Percentiles rank a stretch among this genome's conserved stretches.
phyloP scores from a whole-genome alignment of 1,284 basidiomycete species.

The Tetrapyrgos nigripes region DNA sequence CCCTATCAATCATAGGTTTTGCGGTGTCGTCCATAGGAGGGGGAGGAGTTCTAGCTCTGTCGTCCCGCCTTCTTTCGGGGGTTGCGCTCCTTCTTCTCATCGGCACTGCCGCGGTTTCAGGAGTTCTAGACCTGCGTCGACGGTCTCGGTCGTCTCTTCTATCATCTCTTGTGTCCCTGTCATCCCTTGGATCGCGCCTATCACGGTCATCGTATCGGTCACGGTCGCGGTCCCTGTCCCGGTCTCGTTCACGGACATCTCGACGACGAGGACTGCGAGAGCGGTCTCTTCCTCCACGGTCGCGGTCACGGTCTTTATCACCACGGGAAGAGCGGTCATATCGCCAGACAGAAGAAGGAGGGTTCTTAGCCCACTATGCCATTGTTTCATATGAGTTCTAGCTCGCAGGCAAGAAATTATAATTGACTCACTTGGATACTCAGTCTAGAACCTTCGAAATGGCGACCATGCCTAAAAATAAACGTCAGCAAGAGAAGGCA shows the following conservation, averaged over 20 bases:
- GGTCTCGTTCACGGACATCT: conserved; percentile 30
- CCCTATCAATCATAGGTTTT: not conserved
- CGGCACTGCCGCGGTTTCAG: not conserved
- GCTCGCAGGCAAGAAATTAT: not conserved
- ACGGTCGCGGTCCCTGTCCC: conserved; percentile 27
- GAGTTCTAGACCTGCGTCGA: not conserved
- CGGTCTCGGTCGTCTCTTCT: conserved; percentile 11
- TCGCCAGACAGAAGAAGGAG: conserved; percentile 87
- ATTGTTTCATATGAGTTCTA: conserved; percentile 3
- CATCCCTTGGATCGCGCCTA: not conserved
- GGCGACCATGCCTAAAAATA: conserved; percentile 75
- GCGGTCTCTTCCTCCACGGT: conserved; percentile 49
- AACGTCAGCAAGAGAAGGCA: conserved; percentile 13
- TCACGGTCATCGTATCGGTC: conserved; percentile 12
- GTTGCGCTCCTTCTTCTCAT: conserved; percentile 23
- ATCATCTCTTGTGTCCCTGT: conserved; percentile 6
- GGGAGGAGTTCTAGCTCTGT: conserved; percentile 34
- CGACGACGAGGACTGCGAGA: conserved; percentile 40
- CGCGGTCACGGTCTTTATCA: conserved; percentile 58
- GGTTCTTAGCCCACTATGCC: conserved; percentile 87
- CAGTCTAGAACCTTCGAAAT: conserved; percentile 83
- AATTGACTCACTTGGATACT: conserved; percentile 72
- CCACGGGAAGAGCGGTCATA: conserved; percentile 70
- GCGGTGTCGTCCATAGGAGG: conserved; percentile 7
- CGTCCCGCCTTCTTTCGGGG: conserved; percentile 37